phyloP scores from a whole-genome alignment of 257 asterid genomes.

The Nicotiana otophora region DNA sequence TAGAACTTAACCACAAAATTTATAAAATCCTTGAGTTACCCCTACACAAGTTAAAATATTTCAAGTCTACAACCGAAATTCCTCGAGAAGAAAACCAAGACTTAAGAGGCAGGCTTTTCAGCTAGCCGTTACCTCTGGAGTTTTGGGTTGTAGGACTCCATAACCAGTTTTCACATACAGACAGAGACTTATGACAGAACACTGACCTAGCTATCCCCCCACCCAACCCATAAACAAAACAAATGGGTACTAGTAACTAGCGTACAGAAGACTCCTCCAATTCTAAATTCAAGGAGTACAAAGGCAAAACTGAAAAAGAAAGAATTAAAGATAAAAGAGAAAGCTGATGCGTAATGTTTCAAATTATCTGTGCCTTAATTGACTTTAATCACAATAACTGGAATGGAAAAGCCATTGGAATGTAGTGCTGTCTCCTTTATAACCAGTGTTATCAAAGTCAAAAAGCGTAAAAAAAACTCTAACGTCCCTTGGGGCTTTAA shows the following conservation, averaged over 20 bases:
- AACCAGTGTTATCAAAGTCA: too few species aligned
- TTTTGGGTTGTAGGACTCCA: background rate
- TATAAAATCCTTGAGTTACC: background rate
- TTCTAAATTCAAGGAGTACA: background rate
- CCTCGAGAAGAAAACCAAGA: conserved; percentile 1
- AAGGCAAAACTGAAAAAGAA: background rate
- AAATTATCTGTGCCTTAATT: background rate
- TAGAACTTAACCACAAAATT: too few species aligned
- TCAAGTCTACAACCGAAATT: background rate
- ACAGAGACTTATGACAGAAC: background rate
- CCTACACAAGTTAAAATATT: background rate
- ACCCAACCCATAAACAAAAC: too few species aligned
- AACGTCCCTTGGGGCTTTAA: too few species aligned
- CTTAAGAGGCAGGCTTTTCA: background rate
- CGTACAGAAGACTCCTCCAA: background rate
- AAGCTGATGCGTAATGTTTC: background rate
- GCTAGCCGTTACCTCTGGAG: conserved; percentile 7
- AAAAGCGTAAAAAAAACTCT: too few species aligned
- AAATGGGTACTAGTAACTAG: background rate
- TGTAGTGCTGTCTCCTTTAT: background rate
- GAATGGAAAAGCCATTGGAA: background rate
- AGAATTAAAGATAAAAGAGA: background rate
- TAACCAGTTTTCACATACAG: background rate
- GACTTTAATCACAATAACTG: background rate
- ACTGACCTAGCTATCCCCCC: background rate